Evolutionary conservation across 805 yeast species (phyloP).

Genomic region (Candida ortonii): DNA sequence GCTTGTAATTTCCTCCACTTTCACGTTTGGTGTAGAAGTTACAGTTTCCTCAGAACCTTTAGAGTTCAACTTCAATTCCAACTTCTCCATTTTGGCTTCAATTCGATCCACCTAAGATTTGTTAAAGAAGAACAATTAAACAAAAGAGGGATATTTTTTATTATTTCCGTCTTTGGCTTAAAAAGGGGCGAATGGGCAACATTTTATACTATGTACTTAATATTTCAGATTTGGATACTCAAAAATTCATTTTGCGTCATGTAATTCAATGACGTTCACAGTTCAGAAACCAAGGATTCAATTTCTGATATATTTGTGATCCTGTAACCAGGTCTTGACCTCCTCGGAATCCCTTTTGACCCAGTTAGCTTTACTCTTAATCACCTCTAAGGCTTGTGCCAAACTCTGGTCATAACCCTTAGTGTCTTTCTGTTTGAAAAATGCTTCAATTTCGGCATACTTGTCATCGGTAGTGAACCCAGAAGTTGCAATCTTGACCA

Average conservation of each 20-base stretch:
- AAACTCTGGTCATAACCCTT: conserved; percentile 59
- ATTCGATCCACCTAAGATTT: neutral
- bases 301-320: conserved; percentile 22
- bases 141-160: conserved; percentile 1
- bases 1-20: too few relatives aligned
- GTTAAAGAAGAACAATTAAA: neutral
- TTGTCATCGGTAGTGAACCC: conserved; percentile 40
- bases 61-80: neutral
- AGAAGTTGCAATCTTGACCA: conserved; percentile 58
- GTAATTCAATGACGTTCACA: too few relatives aligned
- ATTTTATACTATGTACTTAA: too few relatives aligned
- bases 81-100: conserved; percentile 1
- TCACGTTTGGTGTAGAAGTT: conserved; percentile 5
- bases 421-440: conserved; percentile 48
- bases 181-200: too few relatives aligned
- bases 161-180: too few relatives aligned
- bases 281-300: too few relatives aligned
- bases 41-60: neutral
- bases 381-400: conserved; percentile 55
- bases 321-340: conserved; percentile 45
- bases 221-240: too few relatives aligned
- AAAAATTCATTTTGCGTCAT: too few relatives aligned
- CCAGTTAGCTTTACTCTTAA: conserved; percentile 55
- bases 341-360: conserved; percentile 45
- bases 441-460: conserved; percentile 41